Conservation (phyloP, 106 monocot genomes). For the Apostasia shenzhenica region DNA sequence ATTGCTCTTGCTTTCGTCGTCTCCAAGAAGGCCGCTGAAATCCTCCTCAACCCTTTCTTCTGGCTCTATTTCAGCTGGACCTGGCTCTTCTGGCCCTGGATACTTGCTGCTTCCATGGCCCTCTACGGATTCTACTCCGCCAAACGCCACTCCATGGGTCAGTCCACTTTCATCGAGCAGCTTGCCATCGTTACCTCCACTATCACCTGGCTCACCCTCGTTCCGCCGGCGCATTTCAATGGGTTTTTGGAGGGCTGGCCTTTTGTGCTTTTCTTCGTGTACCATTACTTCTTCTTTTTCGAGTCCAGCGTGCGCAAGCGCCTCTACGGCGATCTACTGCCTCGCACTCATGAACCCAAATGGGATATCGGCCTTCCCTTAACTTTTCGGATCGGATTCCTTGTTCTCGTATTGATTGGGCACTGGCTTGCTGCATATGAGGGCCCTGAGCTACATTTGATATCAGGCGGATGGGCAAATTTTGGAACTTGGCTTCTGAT, state of each 20-base stretch:
- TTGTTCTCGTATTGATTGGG: constrained; percentile 28
- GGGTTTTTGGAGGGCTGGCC: constrained; percentile 85
- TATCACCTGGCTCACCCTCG: constrained; percentile 60
- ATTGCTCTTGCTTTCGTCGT: constrained; percentile 27
- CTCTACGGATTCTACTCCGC: constrained; percentile 40
- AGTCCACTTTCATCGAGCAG: constrained; percentile 42
- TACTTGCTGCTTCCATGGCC: constrained; percentile 31
- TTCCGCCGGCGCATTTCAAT: constrained; percentile 67
- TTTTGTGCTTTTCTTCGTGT: constrained; percentile 61
- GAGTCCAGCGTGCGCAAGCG: constrained; percentile 58
- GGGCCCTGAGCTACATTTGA: constrained; percentile 56
- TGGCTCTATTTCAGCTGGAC: constrained; percentile 73
- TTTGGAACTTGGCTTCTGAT: constrained; percentile 43
- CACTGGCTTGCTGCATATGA: constrained; percentile 68
- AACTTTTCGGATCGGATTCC: constrained; percentile 23
- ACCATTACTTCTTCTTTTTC: constrained; percentile 94
- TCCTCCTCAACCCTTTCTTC: constrained; percentile 56
- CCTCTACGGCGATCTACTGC: constrained; percentile 62
- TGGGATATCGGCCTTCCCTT: constrained; percentile 51
- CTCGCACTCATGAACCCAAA: constrained; percentile 51
- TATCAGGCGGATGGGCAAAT: constrained; percentile 68
- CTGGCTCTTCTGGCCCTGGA: constrained; percentile 79
- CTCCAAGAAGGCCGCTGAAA: constrained; percentile 11
- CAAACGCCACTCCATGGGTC: constrained; percentile 21
- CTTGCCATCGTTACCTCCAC: constrained; percentile 47